phyloP scores from a whole-genome alignment of 306 rosid genomes.

The Abrus pulchellus region DNA sequence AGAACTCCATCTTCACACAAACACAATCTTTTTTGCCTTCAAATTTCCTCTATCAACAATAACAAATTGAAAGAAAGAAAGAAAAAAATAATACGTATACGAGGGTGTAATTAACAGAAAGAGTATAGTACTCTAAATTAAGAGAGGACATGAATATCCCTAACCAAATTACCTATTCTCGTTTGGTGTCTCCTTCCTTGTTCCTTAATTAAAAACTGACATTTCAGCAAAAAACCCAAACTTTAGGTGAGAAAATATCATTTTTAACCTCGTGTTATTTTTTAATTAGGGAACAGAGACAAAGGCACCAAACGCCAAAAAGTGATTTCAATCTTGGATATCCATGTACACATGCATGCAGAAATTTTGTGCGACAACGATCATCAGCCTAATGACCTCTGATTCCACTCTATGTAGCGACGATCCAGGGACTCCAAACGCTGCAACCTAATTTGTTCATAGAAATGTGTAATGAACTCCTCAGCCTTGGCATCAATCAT shows the following conservation, averaged over 20 bases:
- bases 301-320: no score
- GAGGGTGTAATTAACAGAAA: background rate
- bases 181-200: background rate
- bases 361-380: background rate
- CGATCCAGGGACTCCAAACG: constrained; percentile 46
- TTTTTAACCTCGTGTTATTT: no score
- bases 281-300: no score
- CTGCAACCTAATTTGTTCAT: constrained; percentile 72
- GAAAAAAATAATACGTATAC: background rate
- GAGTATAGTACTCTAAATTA: background rate
- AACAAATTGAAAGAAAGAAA: background rate
- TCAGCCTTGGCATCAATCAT: constrained; percentile 82
- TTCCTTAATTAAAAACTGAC: background rate
- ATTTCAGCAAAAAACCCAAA: no score
- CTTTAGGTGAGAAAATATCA: no score
- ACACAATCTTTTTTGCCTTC: background rate
- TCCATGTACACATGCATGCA: no score
- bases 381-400: constrained; percentile 61
- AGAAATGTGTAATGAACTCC: constrained; percentile 77
- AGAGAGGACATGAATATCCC: background rate
- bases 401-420: constrained; percentile 46
- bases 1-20: background rate
- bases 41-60: background rate
- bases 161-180: background rate
- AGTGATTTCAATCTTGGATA: no score